These are phyloP conservation scores for Pyrenophora tritici-repentis DNA, from an alignment of 2,329 filamentous ascomycete species.

Conservation along the genomic window DNA sequence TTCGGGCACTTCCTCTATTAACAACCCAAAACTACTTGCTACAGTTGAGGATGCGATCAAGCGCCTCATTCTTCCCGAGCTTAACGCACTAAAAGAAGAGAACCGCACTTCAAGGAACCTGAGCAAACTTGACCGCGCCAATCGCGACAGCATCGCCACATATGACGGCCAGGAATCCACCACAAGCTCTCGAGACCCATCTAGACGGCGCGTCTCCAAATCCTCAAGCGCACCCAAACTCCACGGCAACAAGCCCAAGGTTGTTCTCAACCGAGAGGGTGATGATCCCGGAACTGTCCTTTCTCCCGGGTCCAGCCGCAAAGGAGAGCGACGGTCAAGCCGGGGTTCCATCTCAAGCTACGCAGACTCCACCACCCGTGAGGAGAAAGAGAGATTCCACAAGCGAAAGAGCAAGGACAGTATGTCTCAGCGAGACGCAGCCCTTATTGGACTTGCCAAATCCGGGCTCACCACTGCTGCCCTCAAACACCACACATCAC, in stretches of 20 bases:
- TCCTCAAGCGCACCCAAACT: conserved; percentile 66
- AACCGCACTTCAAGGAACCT: conserved; percentile 77
- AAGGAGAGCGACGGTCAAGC: conserved; percentile 58
- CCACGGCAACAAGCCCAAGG: conserved; percentile 60
- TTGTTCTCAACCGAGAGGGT: conserved; percentile 63
- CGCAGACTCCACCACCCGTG: conserved; percentile 48
- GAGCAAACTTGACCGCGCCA: conserved; percentile 69
- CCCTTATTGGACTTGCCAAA: conserved; percentile 58
- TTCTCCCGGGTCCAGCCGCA: conserved; percentile 59
- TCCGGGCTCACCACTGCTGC: conserved; percentile 66
- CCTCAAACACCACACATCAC: conserved; percentile 68
- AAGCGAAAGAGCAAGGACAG: conserved; percentile 59
- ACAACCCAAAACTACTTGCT: conserved; percentile 87
- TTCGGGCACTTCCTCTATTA: conserved; percentile 70
- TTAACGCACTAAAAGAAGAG: conserved; percentile 89
- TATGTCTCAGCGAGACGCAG: conserved; percentile 56
- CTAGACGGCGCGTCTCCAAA: conserved; percentile 62
- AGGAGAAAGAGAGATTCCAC: conserved; percentile 49
- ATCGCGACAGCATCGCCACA: conserved; percentile 43
- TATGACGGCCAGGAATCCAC: conserved; percentile 64
- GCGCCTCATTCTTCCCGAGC: conserved; percentile 84
- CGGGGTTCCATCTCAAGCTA: conserved; percentile 54
- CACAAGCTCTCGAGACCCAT: conserved; percentile 53
- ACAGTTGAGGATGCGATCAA: conserved; percentile 94
- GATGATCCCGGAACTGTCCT: conserved; percentile 64